Evolutionary conservation across 2,329 filamentous ascomycete genomes (phyloP), one percentile per base, ranked within the genome.

Genomic region (Trichoderma koningiopsis): DNA sequence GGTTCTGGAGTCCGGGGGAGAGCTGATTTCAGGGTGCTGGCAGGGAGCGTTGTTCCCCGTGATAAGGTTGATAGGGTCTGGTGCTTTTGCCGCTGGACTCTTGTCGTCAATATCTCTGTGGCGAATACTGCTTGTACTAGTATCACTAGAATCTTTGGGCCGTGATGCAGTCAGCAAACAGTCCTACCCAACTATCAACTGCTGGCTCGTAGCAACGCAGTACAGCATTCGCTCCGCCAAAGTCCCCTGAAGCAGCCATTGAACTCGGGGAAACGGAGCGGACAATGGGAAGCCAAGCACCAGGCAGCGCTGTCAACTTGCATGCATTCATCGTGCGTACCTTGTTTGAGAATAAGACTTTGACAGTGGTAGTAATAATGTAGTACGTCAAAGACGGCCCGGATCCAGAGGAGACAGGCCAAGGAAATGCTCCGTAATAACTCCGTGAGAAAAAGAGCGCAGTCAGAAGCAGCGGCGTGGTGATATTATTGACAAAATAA

Each of bases 131-230:
- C 40, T 22, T 11, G 43, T 10, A 49, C 43, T 22, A n/a, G 2
- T 35, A 35, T 35, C 33, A 35, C 33, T 13, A 22, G 49, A 33
- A 56, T 56, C 62, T 53, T 62, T 56, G 52, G 62, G 62, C 62
- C 29, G 62, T 31, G n/a, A 65, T 65, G 62, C 62, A 47, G 62
- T 57, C 62, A 65, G 62, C 62, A n/a, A 43, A 40, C n/a, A 27
- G 29, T 56, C 61, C 37, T 19, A n/a, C 61, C 37, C 40, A 43
- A 19, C 40, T 43, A 1, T 3, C 10, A 8, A 27, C 27, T 64
- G 14, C 35, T 35, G 59, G 24, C 62, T 40, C 19, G 22, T 4
- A 7, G 2, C 27, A 56, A 16, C 19, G 49, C 19, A 11, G 13
- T 7, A 8, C 37, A 19, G 16, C 37, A 7, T 16, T 24, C 24